Percentiles rank a stretch among this genome's conserved stretches.
phyloP scores from a whole-genome alignment of 805 yeast species.

The Schizosaccharomyces japonicus region DNA sequence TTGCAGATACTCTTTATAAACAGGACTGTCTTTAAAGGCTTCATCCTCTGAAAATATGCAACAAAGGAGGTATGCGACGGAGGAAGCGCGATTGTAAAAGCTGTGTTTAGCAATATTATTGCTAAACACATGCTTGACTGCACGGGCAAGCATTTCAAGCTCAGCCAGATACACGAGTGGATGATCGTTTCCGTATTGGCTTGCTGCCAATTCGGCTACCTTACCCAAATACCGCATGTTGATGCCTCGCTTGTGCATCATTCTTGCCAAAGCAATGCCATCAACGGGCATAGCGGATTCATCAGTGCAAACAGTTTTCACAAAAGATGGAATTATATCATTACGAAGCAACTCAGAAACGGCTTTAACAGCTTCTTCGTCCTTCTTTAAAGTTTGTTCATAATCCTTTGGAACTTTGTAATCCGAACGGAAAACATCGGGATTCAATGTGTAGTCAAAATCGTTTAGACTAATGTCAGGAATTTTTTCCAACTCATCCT shows the following conservation, averaged over 20 bases:
- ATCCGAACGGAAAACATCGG: slow-evolving; percentile 26
- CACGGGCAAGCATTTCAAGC: slow-evolving; percentile 60
- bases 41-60: too few relatives aligned
- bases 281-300: slow-evolving; percentile 44
- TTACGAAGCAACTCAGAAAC: slow-evolving; percentile 39
- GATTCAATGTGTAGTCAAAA: slow-evolving; percentile 36
- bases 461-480: neutral
- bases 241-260: slow-evolving; percentile 61
- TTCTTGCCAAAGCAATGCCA: slow-evolving; percentile 46
- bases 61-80: too few relatives aligned
- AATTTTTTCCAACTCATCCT: neutral
- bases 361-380: slow-evolving; percentile 41
- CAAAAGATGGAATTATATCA: slow-evolving; percentile 36
- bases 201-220: slow-evolving; percentile 21
- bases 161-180: slow-evolving; percentile 18
- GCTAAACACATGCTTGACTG: slow-evolving; percentile 39
- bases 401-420: neutral
- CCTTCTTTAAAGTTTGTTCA: slow-evolving; percentile 20
- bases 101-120: neutral
- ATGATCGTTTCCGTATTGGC: slow-evolving; percentile 13
- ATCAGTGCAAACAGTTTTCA: slow-evolving; percentile 30
- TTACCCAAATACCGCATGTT: slow-evolving; percentile 70
- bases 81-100: too few relatives aligned
- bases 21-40: too few relatives aligned
- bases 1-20: too few relatives aligned